phyloP scores from a whole-genome alignment of 176 grass and related monocot species.

The Carex cristatella region DNA sequence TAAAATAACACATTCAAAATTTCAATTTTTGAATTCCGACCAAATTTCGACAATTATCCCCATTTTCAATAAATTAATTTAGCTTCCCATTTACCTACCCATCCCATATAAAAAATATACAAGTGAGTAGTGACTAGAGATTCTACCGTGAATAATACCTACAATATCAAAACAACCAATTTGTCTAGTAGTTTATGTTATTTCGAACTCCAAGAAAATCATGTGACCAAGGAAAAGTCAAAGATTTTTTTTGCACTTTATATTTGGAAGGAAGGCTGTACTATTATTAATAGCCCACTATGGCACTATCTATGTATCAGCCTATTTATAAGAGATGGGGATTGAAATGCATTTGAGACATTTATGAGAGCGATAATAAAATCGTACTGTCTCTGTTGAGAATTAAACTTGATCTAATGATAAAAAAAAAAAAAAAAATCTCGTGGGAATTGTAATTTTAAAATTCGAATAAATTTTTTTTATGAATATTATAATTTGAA shows the following conservation, averaged over 20 bases:
- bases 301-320: neutral
- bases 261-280: neutral
- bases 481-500: no score
- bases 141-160: neutral
- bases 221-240: slow-evolving; percentile 11
- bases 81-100: neutral
- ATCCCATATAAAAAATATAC: neutral
- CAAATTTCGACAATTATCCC: neutral
- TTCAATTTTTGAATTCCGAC: neutral
- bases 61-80: neutral
- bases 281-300: neutral
- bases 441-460: no score
- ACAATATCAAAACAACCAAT: slow-evolving; percentile 1
- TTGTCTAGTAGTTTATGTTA: slow-evolving; percentile 8
- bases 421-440: no score
- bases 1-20: neutral
- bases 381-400: no score
- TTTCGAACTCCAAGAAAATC: slow-evolving; percentile 13
- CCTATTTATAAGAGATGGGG: neutral
- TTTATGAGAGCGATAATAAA: neutral
- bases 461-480: no score
- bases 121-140: neutral
- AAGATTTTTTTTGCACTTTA: neutral
- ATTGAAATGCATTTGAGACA: neutral
- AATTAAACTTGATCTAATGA: no score